Base-by-base conservation (phyloP, 2,329 filamentous ascomycete species). In the Diaporthe citrichinensis region DNA sequence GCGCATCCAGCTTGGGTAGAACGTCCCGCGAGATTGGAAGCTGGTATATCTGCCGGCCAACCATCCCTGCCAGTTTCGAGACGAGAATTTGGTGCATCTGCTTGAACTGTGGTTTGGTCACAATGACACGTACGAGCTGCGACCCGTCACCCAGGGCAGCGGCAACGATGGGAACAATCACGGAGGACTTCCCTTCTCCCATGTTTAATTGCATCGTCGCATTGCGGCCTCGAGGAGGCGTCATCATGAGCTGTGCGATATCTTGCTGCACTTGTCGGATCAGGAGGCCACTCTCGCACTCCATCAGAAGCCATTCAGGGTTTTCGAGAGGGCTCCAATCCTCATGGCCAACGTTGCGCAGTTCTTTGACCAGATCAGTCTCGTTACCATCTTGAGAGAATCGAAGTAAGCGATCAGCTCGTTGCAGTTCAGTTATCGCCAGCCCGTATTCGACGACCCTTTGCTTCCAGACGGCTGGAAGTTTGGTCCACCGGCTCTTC, bases 131-230 rank as follows among this genome's bases (percentile, higher is more conserved):
- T 0, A 90, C 88, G 0, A 94, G 82, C 5, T 81, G 85, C 0
- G 81, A 79, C 0, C 85, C 84, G 62, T 94, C 84, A 0, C 90
- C 89, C 0, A 93, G 80, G 0, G 85, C 82, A 0, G 88, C 83
- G 0, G 89, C 89, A 0, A 93, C 88, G 51, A 94, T 91, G 0
- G 92, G 93, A 0, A 93, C 86, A 67, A 95, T 94, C 1, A 94
- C 90, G 0, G 92, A 93, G 0, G 91, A 91, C 77, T 94, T 94
- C 0, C 92, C 93, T 79, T 93, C 89, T 0, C 93, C 93, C 92
- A 94, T 94, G 77, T 93, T 94, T 2, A 94, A 81, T 78, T 94
- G 92, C 84, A 94, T 88, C 0, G 92, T 88, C 0, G 86, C 81
- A 77, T 92, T 93, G 0, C 80, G 39, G 0, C 79, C 80, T 0